Conservation (phyloP, 2,329 filamentous ascomycete species). For the Beauveria sp. region DNA sequence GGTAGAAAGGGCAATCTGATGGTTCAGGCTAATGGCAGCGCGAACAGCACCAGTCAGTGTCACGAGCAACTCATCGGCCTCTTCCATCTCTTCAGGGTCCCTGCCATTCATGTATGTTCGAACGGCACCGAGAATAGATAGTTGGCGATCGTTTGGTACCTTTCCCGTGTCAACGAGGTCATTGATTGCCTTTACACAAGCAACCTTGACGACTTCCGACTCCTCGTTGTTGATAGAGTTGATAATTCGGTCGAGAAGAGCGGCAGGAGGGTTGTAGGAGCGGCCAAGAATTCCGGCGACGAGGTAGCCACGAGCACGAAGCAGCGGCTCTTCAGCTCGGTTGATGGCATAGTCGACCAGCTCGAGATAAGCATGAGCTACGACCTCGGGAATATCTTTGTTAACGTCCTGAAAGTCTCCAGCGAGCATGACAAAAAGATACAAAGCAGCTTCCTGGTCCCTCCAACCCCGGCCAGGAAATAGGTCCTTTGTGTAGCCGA, state of each 20-base stretch:
- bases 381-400: conserved; percentile 59
- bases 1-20: conserved; percentile 62
- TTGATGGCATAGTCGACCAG: conserved; percentile 73
- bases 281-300: conserved; percentile 74
- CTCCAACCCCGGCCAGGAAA: conserved; percentile 58
- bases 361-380: conserved; percentile 68
- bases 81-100: conserved; percentile 74
- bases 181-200: conserved; percentile 82
- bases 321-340: conserved; percentile 61
- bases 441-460: conserved; percentile 72
- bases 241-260: conserved; percentile 65
- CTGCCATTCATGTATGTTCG: conserved; percentile 70
- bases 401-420: conserved; percentile 75
- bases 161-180: conserved; percentile 49
- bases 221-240: conserved; percentile 67
- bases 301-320: conserved; percentile 81
- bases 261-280: conserved; percentile 55
- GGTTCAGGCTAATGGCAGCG: conserved; percentile 73
- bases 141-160: conserved; percentile 49
- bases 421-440: conserved; percentile 75
- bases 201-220: conserved; percentile 84
- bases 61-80: conserved; percentile 86
- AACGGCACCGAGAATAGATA: conserved; percentile 52
- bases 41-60: conserved; percentile 82
- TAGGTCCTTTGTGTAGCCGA: conserved; percentile 66